Evolutionary conservation across 257 asterid species (phyloP).

Genomic region (Voacanga thouarsii): DNA sequence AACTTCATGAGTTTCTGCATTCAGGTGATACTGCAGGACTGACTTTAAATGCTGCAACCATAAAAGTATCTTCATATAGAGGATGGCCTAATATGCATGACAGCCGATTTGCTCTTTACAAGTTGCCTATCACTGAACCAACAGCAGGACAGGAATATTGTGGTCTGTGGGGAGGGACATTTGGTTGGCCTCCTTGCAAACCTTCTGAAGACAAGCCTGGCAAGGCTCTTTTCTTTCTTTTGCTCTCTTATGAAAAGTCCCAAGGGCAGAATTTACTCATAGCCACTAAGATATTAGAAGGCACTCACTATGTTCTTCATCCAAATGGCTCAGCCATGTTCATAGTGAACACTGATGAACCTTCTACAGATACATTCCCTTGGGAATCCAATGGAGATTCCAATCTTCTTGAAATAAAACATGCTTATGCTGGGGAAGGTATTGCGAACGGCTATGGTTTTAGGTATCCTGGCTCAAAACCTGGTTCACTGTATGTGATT

Average conservation of each 20-base stretch:
- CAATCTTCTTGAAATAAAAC: conserved; percentile 41
- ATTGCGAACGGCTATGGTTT: conserved; percentile 89
- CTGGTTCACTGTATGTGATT: conserved; percentile 78
- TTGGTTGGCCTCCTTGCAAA: conserved; percentile 88
- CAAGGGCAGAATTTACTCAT: conserved; percentile 59
- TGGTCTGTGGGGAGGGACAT: conserved; percentile 90
- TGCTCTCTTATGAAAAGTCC: conserved; percentile 74
- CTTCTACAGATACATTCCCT: conserved; percentile 68
- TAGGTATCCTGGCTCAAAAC: conserved; percentile 88
- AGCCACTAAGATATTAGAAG: conserved; percentile 83
- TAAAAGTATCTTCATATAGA: conserved; percentile 65
- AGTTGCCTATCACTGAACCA: conserved; percentile 61
- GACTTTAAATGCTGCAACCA: conserved; percentile 57
- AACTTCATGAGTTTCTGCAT: conserved; percentile 64
- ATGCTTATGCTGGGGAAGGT: conserved; percentile 72
- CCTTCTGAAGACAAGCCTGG: conserved; percentile 73
- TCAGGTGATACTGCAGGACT: conserved; percentile 64
- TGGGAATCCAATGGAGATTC: conserved; percentile 59
- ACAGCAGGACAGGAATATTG: conserved; percentile 51
- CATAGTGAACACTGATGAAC: conserved; percentile 51
- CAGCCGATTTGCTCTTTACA: conserved; percentile 74
- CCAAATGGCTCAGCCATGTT: conserved; percentile 97
- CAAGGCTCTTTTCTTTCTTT: conserved; percentile 68
- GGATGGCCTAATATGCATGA: conserved; percentile 96
- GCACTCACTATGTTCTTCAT: conserved; percentile 76